Percentiles rank a stretch among this genome's conserved stretches.
phyloP scores from a whole-genome alignment of 805 yeast genomes.

The Kodamaea lidongshanica region DNA sequence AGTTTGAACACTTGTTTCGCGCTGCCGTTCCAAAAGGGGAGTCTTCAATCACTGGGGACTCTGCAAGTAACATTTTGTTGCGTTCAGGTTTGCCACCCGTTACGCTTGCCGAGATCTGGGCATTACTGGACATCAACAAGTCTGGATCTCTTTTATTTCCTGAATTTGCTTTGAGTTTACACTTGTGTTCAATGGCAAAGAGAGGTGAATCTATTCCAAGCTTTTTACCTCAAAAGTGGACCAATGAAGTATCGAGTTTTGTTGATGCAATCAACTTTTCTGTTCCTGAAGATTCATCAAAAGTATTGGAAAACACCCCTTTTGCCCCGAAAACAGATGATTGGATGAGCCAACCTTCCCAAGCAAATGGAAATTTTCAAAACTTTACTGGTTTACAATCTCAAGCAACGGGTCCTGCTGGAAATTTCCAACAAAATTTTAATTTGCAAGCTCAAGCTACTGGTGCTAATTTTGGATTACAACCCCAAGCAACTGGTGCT shows the following conservation, averaged over 20 bases:
- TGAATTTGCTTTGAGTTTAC: slow-evolving; percentile 88
- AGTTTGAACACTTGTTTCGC: slow-evolving; percentile 79
- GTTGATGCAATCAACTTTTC: slow-evolving; percentile 82
- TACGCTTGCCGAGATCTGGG: slow-evolving; percentile 83
- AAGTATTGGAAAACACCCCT: slow-evolving; percentile 40
- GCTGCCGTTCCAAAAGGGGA: slow-evolving; percentile 72
- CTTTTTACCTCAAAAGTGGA: slow-evolving; percentile 62
- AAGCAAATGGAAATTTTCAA: too few species aligned
- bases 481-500: slow-evolving; percentile 36
- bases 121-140: slow-evolving; percentile 78
- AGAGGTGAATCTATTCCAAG: slow-evolving; percentile 76
- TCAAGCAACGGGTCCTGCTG: not conserved
- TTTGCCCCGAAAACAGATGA: slow-evolving; percentile 26
- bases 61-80: slow-evolving; percentile 73
- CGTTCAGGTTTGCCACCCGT: slow-evolving; percentile 73
- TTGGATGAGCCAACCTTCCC: slow-evolving; percentile 21
- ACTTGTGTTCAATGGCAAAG: slow-evolving; percentile 71
- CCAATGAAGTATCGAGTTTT: slow-evolving; percentile 80
- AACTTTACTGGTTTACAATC: too few species aligned
- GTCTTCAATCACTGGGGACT: slow-evolving; percentile 58
- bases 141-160: slow-evolving; percentile 86
- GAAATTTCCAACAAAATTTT: not conserved
- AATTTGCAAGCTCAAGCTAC: slow-evolving; percentile 32
- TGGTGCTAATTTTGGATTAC: slow-evolving; percentile 20
- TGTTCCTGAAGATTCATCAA: slow-evolving; percentile 53